phyloP scores from a whole-genome alignment of 2,329 filamentous ascomycete genomes.

The Neoarthrinium moseri region DNA sequence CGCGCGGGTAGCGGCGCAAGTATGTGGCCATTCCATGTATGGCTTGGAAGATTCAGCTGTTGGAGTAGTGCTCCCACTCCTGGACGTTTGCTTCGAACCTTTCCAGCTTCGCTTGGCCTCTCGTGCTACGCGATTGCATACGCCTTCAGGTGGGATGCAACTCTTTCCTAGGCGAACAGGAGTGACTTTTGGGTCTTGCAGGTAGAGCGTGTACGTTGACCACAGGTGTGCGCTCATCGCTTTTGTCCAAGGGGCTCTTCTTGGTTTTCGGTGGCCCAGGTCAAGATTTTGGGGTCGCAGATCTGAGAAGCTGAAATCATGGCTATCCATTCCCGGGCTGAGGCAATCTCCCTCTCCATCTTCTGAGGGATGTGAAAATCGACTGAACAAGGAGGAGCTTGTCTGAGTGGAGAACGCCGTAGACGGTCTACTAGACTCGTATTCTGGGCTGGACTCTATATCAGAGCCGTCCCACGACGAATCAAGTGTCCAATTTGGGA shows the following conservation, averaged over 20 bases:
- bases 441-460: slow-evolving; percentile 55
- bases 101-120: slow-evolving; percentile 68
- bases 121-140: slow-evolving; percentile 63
- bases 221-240: slow-evolving; percentile 66
- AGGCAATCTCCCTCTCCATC: slow-evolving; percentile 54
- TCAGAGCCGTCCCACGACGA: slow-evolving; percentile 53
- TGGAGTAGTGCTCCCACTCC: slow-evolving; percentile 56
- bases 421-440: slow-evolving; percentile 58
- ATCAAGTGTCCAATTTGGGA: slow-evolving; percentile 59
- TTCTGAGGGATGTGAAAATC: slow-evolving; percentile 54
- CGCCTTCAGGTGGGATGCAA: slow-evolving; percentile 62
- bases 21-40: slow-evolving; percentile 64
- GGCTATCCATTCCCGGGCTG: slow-evolving; percentile 46
- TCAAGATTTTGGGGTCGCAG: slow-evolving; percentile 7
- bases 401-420: slow-evolving; percentile 60
- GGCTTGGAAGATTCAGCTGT: slow-evolving; percentile 45
- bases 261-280: slow-evolving; percentile 26
- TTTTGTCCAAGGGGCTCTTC: slow-evolving; percentile 62
- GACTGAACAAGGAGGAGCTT: slow-evolving; percentile 56
- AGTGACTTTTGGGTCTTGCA: slow-evolving; percentile 67
- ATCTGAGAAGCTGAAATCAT: slow-evolving; percentile 26
- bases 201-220: slow-evolving; percentile 63
- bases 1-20: slow-evolving; percentile 58
- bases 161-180: slow-evolving; percentile 64
- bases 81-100: slow-evolving; percentile 47